Base-by-base conservation (phyloP, 768 basidiomycete species). In the Pulveroboletus sp. region DNA sequence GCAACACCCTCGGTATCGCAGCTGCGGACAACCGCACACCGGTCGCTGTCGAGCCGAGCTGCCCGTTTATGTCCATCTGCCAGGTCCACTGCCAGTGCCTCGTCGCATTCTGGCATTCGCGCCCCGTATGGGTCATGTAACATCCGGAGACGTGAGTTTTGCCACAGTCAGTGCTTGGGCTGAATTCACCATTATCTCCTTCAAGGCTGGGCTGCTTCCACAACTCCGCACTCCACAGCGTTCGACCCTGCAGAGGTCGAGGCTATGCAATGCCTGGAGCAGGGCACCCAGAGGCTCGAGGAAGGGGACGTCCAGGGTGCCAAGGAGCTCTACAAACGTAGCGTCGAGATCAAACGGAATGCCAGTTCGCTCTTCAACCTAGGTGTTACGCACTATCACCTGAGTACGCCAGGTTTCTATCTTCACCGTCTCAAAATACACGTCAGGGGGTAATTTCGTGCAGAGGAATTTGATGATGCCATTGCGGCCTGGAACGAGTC, bases 401-500 rank as follows among this genome's bases (percentile, higher is more conserved):
- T 92, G 42, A 91, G 89, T 92, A 64, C 50, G 83, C 75, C 46
- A 21, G 53, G 37, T 47, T 56, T 43, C 35, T 42, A 51, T 49
- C 58, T 51, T 47, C 47, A 8, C 54, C n/a, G 43, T 42, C 39
- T 40, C 43, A 56, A 58, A 57, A 41, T 28, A 49, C 46, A 48
- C 51, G 43, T 55, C 59, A 42, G 56, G 54, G n/a, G 33, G 41
- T 39, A 49, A 38, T 47, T 50, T 53, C 48, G 35, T 54, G 33
- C 50, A 93, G 90, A 92, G 80, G 87, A 93, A 64, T 93, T 83
- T 65, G 86, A 90, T 59, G 81, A 86, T 31, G 91, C 91, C 28
- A 93, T 93, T 54, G 71, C 80, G 36, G 81, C 85, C 31, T 93
- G 91, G 91, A 86, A 90, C 55, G 87, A 89, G 59, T 87, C 86